Conservation (phyloP, 2,329 filamentous ascomycete species). For the Hypomyces rosellus region DNA sequence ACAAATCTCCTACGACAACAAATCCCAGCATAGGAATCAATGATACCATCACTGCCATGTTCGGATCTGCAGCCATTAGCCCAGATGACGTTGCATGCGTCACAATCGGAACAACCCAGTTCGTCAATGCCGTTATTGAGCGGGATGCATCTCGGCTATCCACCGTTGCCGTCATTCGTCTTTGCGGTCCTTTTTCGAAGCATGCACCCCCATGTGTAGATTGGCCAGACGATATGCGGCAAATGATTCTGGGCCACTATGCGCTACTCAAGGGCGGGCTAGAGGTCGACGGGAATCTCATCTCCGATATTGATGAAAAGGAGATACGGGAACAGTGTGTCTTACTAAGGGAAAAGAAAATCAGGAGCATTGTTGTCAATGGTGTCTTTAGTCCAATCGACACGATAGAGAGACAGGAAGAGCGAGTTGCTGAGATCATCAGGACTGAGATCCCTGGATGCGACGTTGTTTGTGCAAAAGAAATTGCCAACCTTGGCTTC, state of each 20-base stretch:
- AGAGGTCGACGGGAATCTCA: slow-evolving; percentile 44
- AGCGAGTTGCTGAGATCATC: slow-evolving; percentile 39
- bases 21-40: slow-evolving; percentile 43
- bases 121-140: slow-evolving; percentile 53
- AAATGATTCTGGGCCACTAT: slow-evolving; percentile 39
- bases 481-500: slow-evolving; percentile 48
- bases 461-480: slow-evolving; percentile 44
- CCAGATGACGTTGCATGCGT: slow-evolving; percentile 39
- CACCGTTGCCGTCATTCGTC: slow-evolving; percentile 47
- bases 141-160: slow-evolving; percentile 42
- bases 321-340: slow-evolving; percentile 35
- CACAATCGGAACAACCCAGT: slow-evolving; percentile 51
- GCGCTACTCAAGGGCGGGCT: slow-evolving; percentile 44
- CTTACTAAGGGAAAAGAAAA: slow-evolving; percentile 34
- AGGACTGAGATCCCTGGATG: slow-evolving; percentile 31
- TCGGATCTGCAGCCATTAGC: slow-evolving; percentile 27
- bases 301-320: slow-evolving; percentile 37
- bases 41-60: slow-evolving; percentile 38
- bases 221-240: slow-evolving; percentile 44
- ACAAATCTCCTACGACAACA: slow-evolving; percentile 43
- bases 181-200: slow-evolving; percentile 48
- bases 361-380: slow-evolving; percentile 41
- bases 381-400: slow-evolving; percentile 51
- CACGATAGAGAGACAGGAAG: slow-evolving; percentile 41
- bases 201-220: slow-evolving; percentile 46